Percentiles rank a stretch among this genome's conserved stretches.
phyloP scores from a whole-genome alignment of 805 yeast species.

The Lachancea waltii region DNA sequence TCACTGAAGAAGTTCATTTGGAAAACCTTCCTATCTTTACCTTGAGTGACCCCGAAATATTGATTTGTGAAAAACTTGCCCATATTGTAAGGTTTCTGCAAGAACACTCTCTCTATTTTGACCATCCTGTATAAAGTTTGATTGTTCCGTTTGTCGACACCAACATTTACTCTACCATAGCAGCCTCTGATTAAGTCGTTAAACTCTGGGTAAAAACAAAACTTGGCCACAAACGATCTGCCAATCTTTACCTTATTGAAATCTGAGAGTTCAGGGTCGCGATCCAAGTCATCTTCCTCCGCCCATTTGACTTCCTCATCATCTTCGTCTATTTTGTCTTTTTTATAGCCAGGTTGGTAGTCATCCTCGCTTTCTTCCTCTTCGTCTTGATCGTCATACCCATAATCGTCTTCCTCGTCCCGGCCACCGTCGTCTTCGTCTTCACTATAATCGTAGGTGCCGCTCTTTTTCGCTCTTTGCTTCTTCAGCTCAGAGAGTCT shows the following conservation, averaged over 20 bases:
- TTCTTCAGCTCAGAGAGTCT: slow-evolving; percentile 68
- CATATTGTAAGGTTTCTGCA: slow-evolving; percentile 46
- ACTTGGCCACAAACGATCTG: slow-evolving; percentile 66
- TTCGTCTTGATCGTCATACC: slow-evolving; percentile 34
- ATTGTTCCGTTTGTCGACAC: slow-evolving; percentile 55
- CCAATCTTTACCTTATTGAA: slow-evolving; percentile 72
- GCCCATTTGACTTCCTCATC: slow-evolving; percentile 47
- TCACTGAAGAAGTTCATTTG: slow-evolving; percentile 80
- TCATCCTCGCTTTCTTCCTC: slow-evolving; percentile 41
- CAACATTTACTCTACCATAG: slow-evolving; percentile 78
- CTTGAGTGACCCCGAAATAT: slow-evolving; percentile 74
- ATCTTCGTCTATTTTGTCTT: slow-evolving; percentile 32
- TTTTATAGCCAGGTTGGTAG: slow-evolving; percentile 32
- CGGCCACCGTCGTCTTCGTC: slow-evolving; percentile 40
- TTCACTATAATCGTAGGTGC: slow-evolving; percentile 36
- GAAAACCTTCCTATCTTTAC: slow-evolving; percentile 64
- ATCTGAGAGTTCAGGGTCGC: slow-evolving; percentile 50
- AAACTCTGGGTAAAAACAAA: slow-evolving; percentile 77
- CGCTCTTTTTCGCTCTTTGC: slow-evolving; percentile 61
- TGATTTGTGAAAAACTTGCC: slow-evolving; percentile 46
- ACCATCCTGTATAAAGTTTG: slow-evolving; percentile 76
- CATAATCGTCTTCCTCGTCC: slow-evolving; percentile 35
- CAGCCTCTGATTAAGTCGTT: slow-evolving; percentile 63
- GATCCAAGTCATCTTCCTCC: slow-evolving; percentile 36
- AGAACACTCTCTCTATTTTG: slow-evolving; percentile 59